Percentiles rank a stretch among this genome's conserved stretches.
Conservation (phyloP, 1,139 yeast genomes). For the Zygosaccharomyces sapae region DNA sequence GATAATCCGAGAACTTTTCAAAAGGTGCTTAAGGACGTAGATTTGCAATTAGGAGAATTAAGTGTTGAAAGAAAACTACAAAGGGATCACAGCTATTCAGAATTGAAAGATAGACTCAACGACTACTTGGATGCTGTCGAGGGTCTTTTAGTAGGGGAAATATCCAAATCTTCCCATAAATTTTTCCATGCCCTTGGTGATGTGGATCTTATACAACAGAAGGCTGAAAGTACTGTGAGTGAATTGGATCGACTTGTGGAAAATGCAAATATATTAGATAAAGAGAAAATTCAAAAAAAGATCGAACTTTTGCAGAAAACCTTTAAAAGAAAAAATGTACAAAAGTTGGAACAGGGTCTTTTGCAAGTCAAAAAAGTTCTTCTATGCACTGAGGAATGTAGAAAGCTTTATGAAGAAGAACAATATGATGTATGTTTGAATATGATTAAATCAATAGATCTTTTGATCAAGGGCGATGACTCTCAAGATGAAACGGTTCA, state of each 20-base stretch:
- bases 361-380: slow-evolving; percentile 57
- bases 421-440: slow-evolving; percentile 47
- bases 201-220: slow-evolving; percentile 53
- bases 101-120: slow-evolving; percentile 75
- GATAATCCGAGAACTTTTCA: slow-evolving; percentile 87
- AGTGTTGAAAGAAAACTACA: slow-evolving; percentile 25
- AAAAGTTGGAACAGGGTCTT: slow-evolving; percentile 57
- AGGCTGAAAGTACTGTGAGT: slow-evolving; percentile 51
- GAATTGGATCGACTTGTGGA: slow-evolving; percentile 46
- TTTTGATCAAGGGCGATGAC: slow-evolving; percentile 51
- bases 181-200: slow-evolving; percentile 84
- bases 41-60: slow-evolving; percentile 26
- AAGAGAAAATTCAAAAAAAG: slow-evolving; percentile 51
- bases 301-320: slow-evolving; percentile 49
- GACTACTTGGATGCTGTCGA: slow-evolving; percentile 84
- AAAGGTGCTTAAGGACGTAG: slow-evolving; percentile 50
- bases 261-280: slow-evolving; percentile 45
- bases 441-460: slow-evolving; percentile 53
- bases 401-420: slow-evolving; percentile 44
- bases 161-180: slow-evolving; percentile 76
- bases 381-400: slow-evolving; percentile 50
- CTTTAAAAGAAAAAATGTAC: slow-evolving; percentile 56
- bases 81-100: slow-evolving; percentile 38
- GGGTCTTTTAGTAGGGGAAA: slow-evolving; percentile 71
- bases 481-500: slow-evolving; percentile 34